phyloP scores from a whole-genome alignment of 2,329 filamentous ascomycete genomes.

The Epichloe amarillans region DNA sequence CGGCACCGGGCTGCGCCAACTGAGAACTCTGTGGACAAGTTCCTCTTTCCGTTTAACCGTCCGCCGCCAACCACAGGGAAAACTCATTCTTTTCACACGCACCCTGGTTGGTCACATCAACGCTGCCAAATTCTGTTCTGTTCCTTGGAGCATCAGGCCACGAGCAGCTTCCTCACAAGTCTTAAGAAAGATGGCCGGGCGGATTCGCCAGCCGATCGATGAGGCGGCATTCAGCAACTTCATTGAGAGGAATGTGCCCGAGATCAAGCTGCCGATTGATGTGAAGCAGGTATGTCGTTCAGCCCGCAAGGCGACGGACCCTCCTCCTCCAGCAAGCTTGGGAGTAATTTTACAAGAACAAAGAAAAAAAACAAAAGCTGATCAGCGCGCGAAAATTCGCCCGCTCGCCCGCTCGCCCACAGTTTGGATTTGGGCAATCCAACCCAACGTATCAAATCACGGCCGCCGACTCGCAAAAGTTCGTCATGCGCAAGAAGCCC shows the following conservation, averaged over 20 bases:
- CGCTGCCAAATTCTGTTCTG: neutral
- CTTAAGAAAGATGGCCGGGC: conserved; percentile 58
- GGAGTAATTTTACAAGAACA: no score
- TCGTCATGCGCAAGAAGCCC: conserved; percentile 94
- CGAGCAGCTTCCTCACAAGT: neutral
- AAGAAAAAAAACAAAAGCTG: no score
- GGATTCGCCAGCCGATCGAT: conserved; percentile 83
- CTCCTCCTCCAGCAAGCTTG: no score
- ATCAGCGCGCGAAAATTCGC: no score
- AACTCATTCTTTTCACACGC: no score
- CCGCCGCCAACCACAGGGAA: no score
- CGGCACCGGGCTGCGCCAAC: no score
- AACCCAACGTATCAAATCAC: conserved; percentile 95
- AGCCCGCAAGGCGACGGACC: no score
- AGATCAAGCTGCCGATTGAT: conserved; percentile 70
- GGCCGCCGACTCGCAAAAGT: conserved; percentile 53
- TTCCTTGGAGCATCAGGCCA: neutral
- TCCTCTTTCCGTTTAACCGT: no score
- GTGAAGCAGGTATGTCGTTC: conserved; percentile 63
- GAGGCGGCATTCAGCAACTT: conserved; percentile 66
- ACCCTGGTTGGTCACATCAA: no score
- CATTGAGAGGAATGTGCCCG: conserved; percentile 63
- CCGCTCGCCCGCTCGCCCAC: neutral
- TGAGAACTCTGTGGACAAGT: no score
- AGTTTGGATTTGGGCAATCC: conserved; percentile 96